These are phyloP conservation scores for Esteya vermicola DNA, from an alignment of 2,329 filamentous ascomycete species.

Conservation along the genomic window DNA sequence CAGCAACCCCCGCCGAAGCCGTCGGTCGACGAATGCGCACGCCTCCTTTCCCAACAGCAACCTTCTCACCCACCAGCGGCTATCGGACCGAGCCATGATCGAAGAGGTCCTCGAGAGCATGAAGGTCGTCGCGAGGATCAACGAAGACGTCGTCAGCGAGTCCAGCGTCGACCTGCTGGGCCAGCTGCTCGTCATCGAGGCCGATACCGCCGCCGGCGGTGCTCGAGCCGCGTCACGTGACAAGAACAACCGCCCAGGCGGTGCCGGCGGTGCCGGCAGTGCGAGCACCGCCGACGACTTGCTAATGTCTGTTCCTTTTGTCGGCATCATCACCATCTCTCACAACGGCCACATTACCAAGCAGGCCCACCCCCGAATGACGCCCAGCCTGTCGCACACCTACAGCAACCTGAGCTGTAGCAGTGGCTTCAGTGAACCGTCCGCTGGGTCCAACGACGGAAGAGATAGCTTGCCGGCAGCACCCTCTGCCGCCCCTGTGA, in stretches of 20 bases:
- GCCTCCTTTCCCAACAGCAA: neutral
- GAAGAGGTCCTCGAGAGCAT: constrained; percentile 22
- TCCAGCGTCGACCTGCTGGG: constrained; percentile 17
- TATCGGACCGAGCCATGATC: constrained; percentile 23
- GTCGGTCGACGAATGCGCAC: neutral
- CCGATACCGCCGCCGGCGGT: constrained; percentile 12
- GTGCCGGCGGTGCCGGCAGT: too few species aligned
- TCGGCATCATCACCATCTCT: constrained; percentile 24
- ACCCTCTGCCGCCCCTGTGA: too few species aligned
- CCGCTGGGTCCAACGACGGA: too few species aligned
- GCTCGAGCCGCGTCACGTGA: neutral
- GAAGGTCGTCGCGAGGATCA: constrained; percentile 14
- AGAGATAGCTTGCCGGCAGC: too few species aligned
- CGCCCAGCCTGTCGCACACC: too few species aligned
- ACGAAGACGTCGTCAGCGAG: constrained; percentile 17
- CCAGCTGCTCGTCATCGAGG: constrained; percentile 19
- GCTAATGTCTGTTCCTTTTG: constrained; percentile 26
- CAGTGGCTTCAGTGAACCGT: too few species aligned
- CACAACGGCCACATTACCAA: constrained; percentile 7
- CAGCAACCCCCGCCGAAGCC: neutral
- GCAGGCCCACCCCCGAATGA: constrained; percentile 2
- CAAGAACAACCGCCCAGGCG: too few species aligned
- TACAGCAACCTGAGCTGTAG: too few species aligned
- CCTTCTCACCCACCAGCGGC: constrained; percentile 22
- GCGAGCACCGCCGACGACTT: constrained; percentile 3